Percentiles rank a stretch among this genome's conserved stretches.
Conservation (phyloP, 2,329 filamentous ascomycete genomes). For the Simplicillium sp. region DNA sequence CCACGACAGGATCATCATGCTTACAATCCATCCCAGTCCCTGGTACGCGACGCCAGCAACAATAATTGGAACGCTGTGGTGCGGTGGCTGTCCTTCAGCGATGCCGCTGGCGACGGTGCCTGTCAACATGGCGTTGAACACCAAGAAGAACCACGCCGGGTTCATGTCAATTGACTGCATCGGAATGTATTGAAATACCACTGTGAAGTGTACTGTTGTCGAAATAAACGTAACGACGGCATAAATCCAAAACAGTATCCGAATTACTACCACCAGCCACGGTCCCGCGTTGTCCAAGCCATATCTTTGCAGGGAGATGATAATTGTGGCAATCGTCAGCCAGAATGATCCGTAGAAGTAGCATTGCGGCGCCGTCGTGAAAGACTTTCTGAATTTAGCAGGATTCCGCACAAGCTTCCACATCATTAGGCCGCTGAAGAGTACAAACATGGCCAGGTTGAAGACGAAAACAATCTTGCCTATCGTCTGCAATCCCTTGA, state of each 20-base stretch:
- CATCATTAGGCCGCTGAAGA: conserved; percentile 42
- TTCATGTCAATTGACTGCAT: conserved; percentile 17
- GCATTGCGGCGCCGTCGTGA: conserved; percentile 39
- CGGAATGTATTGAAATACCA: conserved; percentile 18
- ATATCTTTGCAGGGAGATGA: conserved; percentile 57
- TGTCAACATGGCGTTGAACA: conserved; percentile 18
- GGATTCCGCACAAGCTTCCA: conserved; percentile 49
- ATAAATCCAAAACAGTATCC: conserved; percentile 42
- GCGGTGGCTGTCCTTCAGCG: conserved; percentile 13
- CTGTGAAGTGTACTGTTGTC: conserved; percentile 15
- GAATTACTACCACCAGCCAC: conserved; percentile 38
- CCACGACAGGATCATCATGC: conserved; percentile 13
- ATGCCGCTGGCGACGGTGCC: conserved; percentile 15
- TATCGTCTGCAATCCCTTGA: conserved; percentile 34
- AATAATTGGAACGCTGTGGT: conserved; percentile 15
- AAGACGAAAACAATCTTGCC: conserved; percentile 38
- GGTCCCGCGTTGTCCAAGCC: conserved; percentile 36
- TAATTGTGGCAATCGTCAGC: conserved; percentile 54
- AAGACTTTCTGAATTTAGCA: conserved; percentile 38
- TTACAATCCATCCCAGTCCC: conserved; percentile 16
- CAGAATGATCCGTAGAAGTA: conserved; percentile 54
- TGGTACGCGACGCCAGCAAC: conserved; percentile 16
- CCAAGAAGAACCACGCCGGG: conserved; percentile 18
- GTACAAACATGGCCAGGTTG: conserved; percentile 38
- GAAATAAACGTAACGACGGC: conserved; percentile 22